Evolutionary conservation across 768 basidiomycete species (phyloP).

Genomic region (Pilatotrama ljubarskyi): DNA sequence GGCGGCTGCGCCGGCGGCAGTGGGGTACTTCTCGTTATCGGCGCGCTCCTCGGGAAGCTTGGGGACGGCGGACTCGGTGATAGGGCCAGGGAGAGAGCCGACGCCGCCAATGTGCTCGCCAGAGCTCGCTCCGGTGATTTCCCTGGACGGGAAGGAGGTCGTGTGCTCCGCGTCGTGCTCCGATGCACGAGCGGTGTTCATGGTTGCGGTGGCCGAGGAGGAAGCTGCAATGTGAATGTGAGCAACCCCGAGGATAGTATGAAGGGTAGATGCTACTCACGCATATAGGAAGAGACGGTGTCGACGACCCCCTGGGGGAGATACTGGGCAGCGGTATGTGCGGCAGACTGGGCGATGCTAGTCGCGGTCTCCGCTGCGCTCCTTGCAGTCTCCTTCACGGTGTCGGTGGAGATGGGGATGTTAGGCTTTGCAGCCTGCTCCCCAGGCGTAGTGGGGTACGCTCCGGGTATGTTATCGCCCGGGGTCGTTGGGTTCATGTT

Average conservation of each 20-base stretch:
- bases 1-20: conserved; percentile 10
- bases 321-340: conserved; percentile 23
- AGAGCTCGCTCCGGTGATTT: conserved; percentile 18
- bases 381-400: conserved; percentile 14
- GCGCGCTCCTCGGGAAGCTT: conserved; percentile 49
- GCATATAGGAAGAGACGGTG: conserved; percentile 25
- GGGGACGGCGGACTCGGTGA: conserved; percentile 47
- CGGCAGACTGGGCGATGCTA: conserved; percentile 11
- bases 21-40: conserved; percentile 10
- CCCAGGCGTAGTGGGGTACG: conserved; percentile 19
- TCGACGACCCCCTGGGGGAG: conserved; percentile 26
- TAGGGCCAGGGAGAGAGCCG: conserved; percentile 49
- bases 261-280: conserved; percentile 18
- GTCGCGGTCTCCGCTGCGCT: conserved; percentile 7
- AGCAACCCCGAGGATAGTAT: neutral
- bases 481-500: conserved; percentile 4
- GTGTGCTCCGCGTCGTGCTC: conserved; percentile 21
- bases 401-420: neutral
- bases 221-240: neutral
- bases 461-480: conserved; percentile 19
- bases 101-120: conserved; percentile 38
- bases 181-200: conserved; percentile 20
- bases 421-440: neutral
- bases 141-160: conserved; percentile 15
- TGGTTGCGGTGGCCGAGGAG: conserved; percentile 6